These are phyloP conservation scores for Fusarium nanum DNA, from an alignment of 2,329 filamentous ascomycete genomes.

Conservation along the genomic window DNA sequence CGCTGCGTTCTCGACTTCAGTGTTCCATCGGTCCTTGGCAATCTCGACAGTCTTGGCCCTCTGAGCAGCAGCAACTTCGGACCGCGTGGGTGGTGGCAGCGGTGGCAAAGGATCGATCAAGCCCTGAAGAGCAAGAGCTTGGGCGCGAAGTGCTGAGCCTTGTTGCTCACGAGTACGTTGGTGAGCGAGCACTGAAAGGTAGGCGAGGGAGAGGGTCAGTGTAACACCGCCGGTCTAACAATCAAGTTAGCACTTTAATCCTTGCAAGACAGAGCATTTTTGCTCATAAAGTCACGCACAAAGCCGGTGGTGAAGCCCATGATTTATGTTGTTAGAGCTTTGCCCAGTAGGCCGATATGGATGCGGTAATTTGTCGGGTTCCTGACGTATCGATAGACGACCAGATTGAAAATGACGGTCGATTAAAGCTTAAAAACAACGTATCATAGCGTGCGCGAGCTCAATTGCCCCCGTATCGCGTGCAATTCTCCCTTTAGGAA, in stretches of 20 bases:
- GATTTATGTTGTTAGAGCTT: constrained; percentile 43
- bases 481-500: constrained; percentile 23
- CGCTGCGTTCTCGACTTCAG: constrained; percentile 75
- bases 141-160: constrained; percentile 66
- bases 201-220: constrained; percentile 78
- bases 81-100: constrained; percentile 61
- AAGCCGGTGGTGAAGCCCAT: constrained; percentile 83
- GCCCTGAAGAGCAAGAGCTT: constrained; percentile 64
- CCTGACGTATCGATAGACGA: constrained; percentile 28
- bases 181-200: constrained; percentile 77
- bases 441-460: constrained; percentile 51
- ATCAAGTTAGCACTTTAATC: constrained; percentile 8
- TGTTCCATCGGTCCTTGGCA: constrained; percentile 82
- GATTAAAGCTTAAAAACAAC: constrained; percentile 41
- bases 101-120: constrained; percentile 63
- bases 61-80: constrained; percentile 63
- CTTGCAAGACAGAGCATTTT: neutral
- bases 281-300: constrained; percentile 62
- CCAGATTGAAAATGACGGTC: constrained; percentile 36
- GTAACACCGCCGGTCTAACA: constrained; percentile 78
- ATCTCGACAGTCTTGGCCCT: constrained; percentile 70
- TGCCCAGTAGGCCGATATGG: constrained; percentile 43
- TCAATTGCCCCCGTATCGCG: constrained; percentile 42
- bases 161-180: constrained; percentile 73
- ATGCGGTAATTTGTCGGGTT: constrained; percentile 48